Base-by-base conservation (phyloP, 1,284 basidiomycete species). In the Cryptococcus sp. region DNA sequence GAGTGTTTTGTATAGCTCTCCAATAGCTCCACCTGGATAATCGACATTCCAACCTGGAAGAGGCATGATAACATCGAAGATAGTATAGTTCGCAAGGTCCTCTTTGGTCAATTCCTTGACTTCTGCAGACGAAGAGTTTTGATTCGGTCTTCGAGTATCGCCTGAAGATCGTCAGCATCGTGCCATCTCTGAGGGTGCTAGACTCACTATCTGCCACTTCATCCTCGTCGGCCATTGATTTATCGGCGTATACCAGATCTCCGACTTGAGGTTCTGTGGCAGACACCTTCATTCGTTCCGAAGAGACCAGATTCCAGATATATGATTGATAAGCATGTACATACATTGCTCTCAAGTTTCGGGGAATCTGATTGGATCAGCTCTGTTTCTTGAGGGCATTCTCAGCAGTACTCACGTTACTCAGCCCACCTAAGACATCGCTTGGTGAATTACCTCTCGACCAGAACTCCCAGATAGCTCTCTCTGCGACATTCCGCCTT, bases 241-340 rank as follows among this genome's bases (percentile, higher is more conserved):
- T 47, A 42, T 67, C 70, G 36, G 30, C 44, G 30, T 73, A 87
- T 5, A 96, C 88, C 11, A 97, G 80, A 72, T 99, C 96, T 0
- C 96, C 96, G 7, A 84, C 83, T 33, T 94, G 82, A 0, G 90
- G 85, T 58, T 83, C 82, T 11, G 86, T 84, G 14, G 83, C 80
- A 1, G 94, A 93, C 70, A 88, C 86, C 61, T 84, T 84, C 65
- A 98, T 86, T 13, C 96, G 86, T 74, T 95, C 91, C 11, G 93
- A 96, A 30, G 93, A 90, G 55, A 97, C 86, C 46, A 90, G 84
- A 76, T 98, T 99, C 96, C 95, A 99, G 34, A 98, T 86, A 68
- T 98, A 98, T 14, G 91, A 95, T 75, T 99, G 96, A 75, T 98
- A 98, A 38, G 95, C 94, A 76, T 99, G 96, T 48, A 98, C 86